Base-by-base conservation (phyloP, 106 monocot genomes). In the Dactylorhiza incarnata region DNA sequence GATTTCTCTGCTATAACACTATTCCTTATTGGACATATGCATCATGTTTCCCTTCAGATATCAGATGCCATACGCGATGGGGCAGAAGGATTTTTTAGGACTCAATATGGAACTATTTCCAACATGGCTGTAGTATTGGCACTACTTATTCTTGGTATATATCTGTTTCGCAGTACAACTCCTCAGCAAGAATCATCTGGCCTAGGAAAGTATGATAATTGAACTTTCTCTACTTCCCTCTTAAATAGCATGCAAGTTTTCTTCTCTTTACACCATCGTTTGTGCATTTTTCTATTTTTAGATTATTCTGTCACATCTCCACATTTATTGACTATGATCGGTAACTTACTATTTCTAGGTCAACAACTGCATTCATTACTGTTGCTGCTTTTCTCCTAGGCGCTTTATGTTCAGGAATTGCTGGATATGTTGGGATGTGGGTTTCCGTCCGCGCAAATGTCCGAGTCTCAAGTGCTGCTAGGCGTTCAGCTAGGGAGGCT, bases 381-480 rank as follows among this genome's bases (percentile, higher is more conserved):
- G 92, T 92, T 76, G 94, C 88, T 73, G 84, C 99, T 69, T 99
- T 99, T 89, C 89, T 99, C 61, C 80, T 99, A 67, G 99, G 99
- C 52, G 99, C 99, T 16, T 4, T 99, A 51, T 99, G 94, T 81
- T 99, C 99, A 56, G 99, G 94, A 63, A 77, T 88, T 68, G 99
- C 99, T 77, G 99, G 99, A 48, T 99, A 92, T 88, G 91, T 94
- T 84, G 99, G 99, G 44, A 99, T 99, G 99, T 99, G 94, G 99
- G 94, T 99, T 24, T 99, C 99, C 49, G 99, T 99, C 29, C 94
- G 94, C 71, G 99, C 99, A 76, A 99, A 99, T 92, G 94, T 99
- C 75, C 78, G 99, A 54, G 99, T 99, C 20, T 89, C 99, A 4
- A 94, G 99, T 90, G 99, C 99, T 81, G 99, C 99, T 51, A 87